Evolutionary conservation across 768 basidiomycete genomes (phyloP).

Genomic region (Boletales sp.): DNA sequence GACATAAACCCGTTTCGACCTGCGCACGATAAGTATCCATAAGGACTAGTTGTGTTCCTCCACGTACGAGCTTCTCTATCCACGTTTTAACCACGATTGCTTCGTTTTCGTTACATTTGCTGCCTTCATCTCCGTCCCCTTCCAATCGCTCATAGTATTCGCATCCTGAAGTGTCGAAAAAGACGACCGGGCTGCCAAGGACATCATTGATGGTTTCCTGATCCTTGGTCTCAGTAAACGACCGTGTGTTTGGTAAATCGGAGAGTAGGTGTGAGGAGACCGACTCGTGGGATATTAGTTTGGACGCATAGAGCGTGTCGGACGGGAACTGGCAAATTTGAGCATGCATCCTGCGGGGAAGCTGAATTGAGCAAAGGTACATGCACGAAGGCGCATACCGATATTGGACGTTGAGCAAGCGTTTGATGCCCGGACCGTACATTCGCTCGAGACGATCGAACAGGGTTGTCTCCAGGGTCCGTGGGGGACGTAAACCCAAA

Average conservation of each 20-base stretch:
- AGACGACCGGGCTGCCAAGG: conserved; percentile 76
- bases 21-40: conserved; percentile 21
- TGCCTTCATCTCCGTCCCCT: conserved; percentile 82
- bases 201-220: conserved; percentile 73
- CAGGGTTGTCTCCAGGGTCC: conserved; percentile 80
- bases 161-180: conserved; percentile 92
- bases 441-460: conserved; percentile 90
- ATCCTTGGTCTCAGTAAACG: conserved; percentile 31
- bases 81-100: conserved; percentile 80
- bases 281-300: conserved; percentile 64
- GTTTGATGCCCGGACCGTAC: conserved; percentile 80
- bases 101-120: conserved; percentile 93
- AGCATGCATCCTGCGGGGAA: conserved; percentile 68
- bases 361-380: neutral
- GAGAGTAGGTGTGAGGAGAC: conserved; percentile 71
- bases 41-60: no score
- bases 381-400: conserved; percentile 42
- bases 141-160: conserved; percentile 88
- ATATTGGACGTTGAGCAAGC: conserved; percentile 89
- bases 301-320: conserved; percentile 69
- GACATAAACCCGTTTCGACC: conserved; percentile 58
- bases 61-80: conserved; percentile 71
- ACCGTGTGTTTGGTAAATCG: conserved; percentile 56
- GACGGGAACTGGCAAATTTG: conserved; percentile 87
- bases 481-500: conserved; percentile 51